Evolutionary conservation across 495 filamentous ascomycete species (phyloP).

Genomic region (Penicillium robsamsonii): DNA sequence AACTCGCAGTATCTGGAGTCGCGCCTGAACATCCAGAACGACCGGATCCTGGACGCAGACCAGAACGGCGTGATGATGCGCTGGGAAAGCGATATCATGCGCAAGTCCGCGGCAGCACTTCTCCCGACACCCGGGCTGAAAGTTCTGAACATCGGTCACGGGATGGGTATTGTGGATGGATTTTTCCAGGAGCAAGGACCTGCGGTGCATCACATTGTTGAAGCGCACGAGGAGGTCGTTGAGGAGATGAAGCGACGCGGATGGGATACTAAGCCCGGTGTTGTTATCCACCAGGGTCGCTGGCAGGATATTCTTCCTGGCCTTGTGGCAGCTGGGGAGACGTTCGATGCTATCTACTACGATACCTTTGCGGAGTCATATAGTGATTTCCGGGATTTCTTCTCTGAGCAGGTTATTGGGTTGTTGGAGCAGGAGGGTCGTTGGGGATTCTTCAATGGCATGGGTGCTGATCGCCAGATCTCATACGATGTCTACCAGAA

Average conservation of each 20-base stretch:
- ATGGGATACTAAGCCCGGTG: conserved; percentile 63
- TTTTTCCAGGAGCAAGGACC: conserved; percentile 72
- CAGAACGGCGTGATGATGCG: conserved; percentile 96
- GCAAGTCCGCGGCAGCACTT: conserved; percentile 63
- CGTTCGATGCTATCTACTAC: conserved; percentile 94
- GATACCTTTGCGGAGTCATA: conserved; percentile 98
- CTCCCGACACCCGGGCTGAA: conserved; percentile 58
- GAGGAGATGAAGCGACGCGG: conserved; percentile 61
- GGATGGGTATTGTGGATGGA: conserved; percentile 93
- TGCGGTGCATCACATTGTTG: conserved; percentile 77
- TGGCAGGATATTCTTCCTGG: conserved; percentile 82
- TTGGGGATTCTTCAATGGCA: conserved; percentile 94
- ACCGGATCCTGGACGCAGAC: conserved; percentile 74
- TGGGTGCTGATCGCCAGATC: conserved; percentile 87
- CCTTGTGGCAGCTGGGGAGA: conserved; percentile 64
- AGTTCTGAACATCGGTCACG: conserved; percentile 89
- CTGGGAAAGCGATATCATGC: conserved; percentile 94
- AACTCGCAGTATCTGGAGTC: conserved; percentile 77
- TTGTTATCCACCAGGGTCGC: conserved; percentile 65
- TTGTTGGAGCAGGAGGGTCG: conserved; percentile 68
- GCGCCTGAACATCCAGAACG: conserved; percentile 66
- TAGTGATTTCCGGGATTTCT: conserved; percentile 77
- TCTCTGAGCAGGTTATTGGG: conserved; percentile 79
- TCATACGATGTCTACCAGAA: conserved; percentile 96
- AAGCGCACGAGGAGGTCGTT: conserved; percentile 84